Base-by-base conservation (phyloP, 805 yeast species). In the Candida parachauliodes region DNA sequence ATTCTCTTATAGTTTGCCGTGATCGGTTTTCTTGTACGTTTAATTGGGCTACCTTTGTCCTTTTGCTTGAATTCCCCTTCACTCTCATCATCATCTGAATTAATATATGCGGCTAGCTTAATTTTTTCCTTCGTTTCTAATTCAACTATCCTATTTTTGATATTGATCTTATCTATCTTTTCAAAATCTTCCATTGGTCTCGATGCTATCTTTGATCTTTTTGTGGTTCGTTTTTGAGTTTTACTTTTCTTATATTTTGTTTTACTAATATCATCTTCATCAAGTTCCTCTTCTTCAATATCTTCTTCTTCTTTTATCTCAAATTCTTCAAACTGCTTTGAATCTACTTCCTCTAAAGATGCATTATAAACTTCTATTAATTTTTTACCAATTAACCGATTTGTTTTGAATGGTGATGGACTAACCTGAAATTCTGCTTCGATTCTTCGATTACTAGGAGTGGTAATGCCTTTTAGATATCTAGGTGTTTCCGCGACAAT, bases 221-320 rank as follows among this genome's bases (percentile, higher is more conserved):
- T 58, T 1, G 81, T 75, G 1, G 73, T 67, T 47, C 81, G 55
- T 54, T 76, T 76, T 29, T 71, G 75, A 0, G 80, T 75, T 40
- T 62, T 65, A 44, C 54, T 61, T 59, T 63, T 37, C 47, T 44
- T 37, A 48, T 46, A 33, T 6, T 22, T 34, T 10, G 31, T 24
- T 22, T 26, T 37, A 11, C 12, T 39, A 7, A 31, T 41, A 18
- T 23, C 36, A 1, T 43, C 51, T 9, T 44, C 35, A 6, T 36
- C 40, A 7, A 45, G 44, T 18, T 47, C 49, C 11, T 43, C 40
- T 2, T 26, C 33, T 9, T 39, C 33, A 19, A 10, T 36, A 5
- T 33, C 44, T 12, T 40, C 45, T 5, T 29, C 44, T 11, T 28
- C 45, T 18, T 38, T 46, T 8, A 22, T 28, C 14, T 40, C 43